phyloP scores from a whole-genome alignment of 257 asterid genomes.

The Knoxia roxburghii region DNA sequence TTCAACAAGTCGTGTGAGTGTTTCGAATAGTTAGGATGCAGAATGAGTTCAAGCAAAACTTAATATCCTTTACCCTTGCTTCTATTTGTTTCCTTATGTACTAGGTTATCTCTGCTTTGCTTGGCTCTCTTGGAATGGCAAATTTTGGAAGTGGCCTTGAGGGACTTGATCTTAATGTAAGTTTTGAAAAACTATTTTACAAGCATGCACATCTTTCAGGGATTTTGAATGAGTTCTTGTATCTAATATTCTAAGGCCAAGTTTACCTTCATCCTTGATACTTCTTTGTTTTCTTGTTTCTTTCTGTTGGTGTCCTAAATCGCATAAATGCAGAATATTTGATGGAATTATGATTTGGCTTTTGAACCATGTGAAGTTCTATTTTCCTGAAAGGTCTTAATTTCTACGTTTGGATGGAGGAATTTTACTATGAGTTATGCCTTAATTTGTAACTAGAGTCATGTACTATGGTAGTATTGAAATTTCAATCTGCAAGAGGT shows the following conservation, averaged over 20 bases:
- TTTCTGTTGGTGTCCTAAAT: background rate
- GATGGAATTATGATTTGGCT: background rate
- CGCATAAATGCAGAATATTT: too few species aligned
- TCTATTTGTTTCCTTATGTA: conserved; percentile 12
- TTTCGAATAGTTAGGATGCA: background rate
- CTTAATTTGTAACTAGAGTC: background rate
- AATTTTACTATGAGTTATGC: background rate
- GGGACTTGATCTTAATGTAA: conserved; percentile 76
- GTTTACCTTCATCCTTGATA: background rate
- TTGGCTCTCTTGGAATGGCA: conserved; percentile 58
- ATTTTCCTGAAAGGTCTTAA: background rate
- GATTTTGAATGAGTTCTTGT: background rate
- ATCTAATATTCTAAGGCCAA: background rate
- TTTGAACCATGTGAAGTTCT: background rate
- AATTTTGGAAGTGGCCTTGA: conserved; percentile 58
- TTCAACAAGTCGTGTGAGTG: conserved; percentile 68
- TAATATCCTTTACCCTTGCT: background rate
- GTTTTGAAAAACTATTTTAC: conserved; percentile 9
- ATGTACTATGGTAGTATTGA: background rate
- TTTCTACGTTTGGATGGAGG: background rate
- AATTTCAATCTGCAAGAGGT: background rate
- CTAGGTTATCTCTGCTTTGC: conserved; percentile 62
- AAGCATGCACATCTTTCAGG: background rate
- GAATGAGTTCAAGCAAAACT: background rate
- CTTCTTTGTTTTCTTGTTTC: background rate